Percentiles rank a stretch among this genome's conserved stretches.
phyloP scores from a whole-genome alignment of 129 eudicot genomes.

The Artemisia annua region DNA sequence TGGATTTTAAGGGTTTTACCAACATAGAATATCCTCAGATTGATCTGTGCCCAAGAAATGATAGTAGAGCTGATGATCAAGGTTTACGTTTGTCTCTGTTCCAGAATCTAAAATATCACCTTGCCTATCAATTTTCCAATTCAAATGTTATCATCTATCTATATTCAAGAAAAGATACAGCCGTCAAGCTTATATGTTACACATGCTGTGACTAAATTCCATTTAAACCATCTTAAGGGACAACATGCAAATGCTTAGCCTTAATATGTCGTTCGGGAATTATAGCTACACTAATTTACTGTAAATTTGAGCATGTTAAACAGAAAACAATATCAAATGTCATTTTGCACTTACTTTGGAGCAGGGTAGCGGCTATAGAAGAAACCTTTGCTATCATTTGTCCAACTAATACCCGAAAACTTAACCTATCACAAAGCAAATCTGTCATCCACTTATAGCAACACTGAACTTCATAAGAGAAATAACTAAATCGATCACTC shows the following conservation, averaged over 20 bases:
- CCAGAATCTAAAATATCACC: constrained; percentile 86
- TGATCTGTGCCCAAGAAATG: constrained; percentile 90
- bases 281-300: no score
- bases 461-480: no score
- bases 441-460: no score
- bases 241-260: background rate
- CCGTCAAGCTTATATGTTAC: constrained; percentile 11
- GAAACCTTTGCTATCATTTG: no score
- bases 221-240: constrained; percentile 7
- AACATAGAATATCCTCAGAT: constrained; percentile 85
- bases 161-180: background rate
- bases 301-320: no score
- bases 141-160: background rate
- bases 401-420: no score
- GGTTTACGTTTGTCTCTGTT: constrained; percentile 76
- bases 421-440: no score
- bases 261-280: no score
- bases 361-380: no score
- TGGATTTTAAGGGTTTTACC: constrained; percentile 77
- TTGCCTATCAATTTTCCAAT: constrained; percentile 43
- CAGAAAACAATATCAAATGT: background rate
- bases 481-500: no score
- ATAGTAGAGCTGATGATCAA: constrained; percentile 76
- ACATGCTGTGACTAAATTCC: background rate
- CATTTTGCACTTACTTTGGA: no score